phyloP scores from a whole-genome alignment of 2,329 filamentous ascomycete genomes.

The Venturia effusa region DNA sequence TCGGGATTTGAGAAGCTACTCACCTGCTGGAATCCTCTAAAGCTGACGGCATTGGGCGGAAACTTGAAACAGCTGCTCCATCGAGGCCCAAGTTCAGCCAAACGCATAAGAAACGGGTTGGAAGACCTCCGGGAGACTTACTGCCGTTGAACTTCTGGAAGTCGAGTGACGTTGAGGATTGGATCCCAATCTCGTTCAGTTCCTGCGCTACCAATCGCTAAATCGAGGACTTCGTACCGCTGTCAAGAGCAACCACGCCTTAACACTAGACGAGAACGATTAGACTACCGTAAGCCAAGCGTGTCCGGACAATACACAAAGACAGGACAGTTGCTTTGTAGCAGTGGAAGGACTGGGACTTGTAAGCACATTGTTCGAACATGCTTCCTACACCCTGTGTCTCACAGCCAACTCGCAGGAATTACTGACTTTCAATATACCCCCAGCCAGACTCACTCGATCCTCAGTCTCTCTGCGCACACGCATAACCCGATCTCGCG shows the following conservation, averaged over 20 bases:
- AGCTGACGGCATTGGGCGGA: not conserved
- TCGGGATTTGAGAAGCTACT: not conserved
- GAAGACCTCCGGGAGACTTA: not conserved
- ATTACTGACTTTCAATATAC: slow-evolving; percentile 3
- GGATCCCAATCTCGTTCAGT: not conserved
- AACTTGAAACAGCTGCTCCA: slow-evolving; percentile 4
- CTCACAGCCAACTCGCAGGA: not conserved
- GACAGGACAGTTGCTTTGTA: not conserved
- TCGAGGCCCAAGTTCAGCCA: not conserved
- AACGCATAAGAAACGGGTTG: slow-evolving; percentile 3
- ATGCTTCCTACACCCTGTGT: not conserved
- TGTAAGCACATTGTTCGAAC: not conserved
- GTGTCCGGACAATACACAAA: not conserved
- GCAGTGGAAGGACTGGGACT: not conserved
- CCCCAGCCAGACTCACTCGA: not conserved
- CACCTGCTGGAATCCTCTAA: not conserved
- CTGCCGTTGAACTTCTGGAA: not conserved
- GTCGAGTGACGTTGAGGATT: not conserved
- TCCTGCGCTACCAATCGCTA: not conserved
- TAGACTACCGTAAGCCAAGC: not conserved
- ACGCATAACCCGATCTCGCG: not conserved
- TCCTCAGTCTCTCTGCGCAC: not conserved
- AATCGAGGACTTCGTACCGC: slow-evolving; percentile 1
- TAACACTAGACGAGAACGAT: not conserved
- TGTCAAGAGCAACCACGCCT: not conserved